Percentiles rank a stretch among this genome's conserved stretches.
Conservation (phyloP, 139 green algal species). For the Coelastrella sp. region DNA sequence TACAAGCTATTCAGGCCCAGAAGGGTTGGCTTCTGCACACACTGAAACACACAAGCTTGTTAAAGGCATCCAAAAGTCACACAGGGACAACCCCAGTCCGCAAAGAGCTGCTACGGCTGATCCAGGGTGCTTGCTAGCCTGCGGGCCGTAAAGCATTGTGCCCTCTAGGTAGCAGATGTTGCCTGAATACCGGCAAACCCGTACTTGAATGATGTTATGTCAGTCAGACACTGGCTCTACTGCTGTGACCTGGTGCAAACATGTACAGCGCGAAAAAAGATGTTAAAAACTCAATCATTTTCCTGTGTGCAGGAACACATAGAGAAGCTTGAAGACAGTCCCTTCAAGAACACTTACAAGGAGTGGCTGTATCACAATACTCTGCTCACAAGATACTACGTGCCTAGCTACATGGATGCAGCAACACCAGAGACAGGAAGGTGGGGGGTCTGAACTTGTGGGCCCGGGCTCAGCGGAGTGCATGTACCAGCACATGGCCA, state of each 20-base stretch:
- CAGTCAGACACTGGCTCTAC: too few relatives aligned
- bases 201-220: too few relatives aligned
- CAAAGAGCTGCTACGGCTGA: too few relatives aligned
- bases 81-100: neutral
- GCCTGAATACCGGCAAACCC: too few relatives aligned
- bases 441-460: neutral
- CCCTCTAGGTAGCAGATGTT: too few relatives aligned
- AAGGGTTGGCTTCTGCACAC: neutral
- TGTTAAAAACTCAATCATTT: too few relatives aligned
- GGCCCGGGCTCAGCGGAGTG: too few relatives aligned
- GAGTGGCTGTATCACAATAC: neutral
- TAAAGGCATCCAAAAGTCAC: neutral
- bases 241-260: too few relatives aligned
- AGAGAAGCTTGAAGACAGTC: constrained; percentile 1
- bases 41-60: neutral
- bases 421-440: neutral
- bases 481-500: too few relatives aligned
- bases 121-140: too few relatives aligned
- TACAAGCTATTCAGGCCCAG: neutral
- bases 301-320: neutral
- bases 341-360: constrained; percentile 13
- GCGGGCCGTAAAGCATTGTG: too few relatives aligned
- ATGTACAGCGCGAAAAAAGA: too few relatives aligned
- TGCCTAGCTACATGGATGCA: constrained; percentile 1
- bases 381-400: constrained; percentile 35